Percentiles rank a stretch among this genome's conserved stretches.
phyloP scores from a whole-genome alignment of 2,329 filamentous ascomycete genomes.

The Nothopassalora personata region DNA sequence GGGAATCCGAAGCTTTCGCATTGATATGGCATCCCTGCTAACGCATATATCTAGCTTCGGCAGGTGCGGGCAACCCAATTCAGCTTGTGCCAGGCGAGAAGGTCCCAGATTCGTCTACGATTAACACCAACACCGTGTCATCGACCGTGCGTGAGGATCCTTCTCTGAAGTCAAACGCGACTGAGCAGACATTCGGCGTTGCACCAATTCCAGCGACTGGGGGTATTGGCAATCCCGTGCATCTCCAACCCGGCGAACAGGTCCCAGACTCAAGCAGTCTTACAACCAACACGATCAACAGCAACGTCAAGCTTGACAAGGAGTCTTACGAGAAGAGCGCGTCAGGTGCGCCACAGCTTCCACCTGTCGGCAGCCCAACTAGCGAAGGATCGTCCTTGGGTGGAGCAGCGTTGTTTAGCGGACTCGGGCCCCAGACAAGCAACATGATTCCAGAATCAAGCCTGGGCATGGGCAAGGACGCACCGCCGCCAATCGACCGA shows the following conservation, averaged over 20 bases:
- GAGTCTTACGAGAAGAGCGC: constrained; percentile 81
- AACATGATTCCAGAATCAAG: constrained; percentile 78
- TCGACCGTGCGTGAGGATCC: constrained; percentile 62
- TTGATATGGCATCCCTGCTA: not conserved
- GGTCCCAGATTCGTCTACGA: constrained; percentile 62
- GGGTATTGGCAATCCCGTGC: constrained; percentile 69
- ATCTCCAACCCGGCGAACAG: constrained; percentile 71
- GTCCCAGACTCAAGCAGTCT: constrained; percentile 63
- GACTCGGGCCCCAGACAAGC: constrained; percentile 48
- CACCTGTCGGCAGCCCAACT: constrained; percentile 43
- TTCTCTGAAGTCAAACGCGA: constrained; percentile 39
- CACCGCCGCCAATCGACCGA: constrained; percentile 16
- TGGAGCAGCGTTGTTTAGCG: constrained; percentile 42
- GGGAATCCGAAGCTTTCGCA: not conserved
- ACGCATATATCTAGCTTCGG: constrained; percentile 38
- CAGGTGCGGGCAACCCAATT: constrained; percentile 68
- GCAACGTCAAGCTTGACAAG: constrained; percentile 62
- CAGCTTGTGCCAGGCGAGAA: constrained; percentile 71
- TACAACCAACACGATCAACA: constrained; percentile 65
- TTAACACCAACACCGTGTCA: constrained; percentile 66
- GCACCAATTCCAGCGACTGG: constrained; percentile 55
- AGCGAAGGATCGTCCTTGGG: constrained; percentile 36
- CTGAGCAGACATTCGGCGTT: constrained; percentile 42
- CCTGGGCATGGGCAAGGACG: constrained; percentile 57
- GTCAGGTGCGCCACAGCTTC: constrained; percentile 43